phyloP scores from a whole-genome alignment of 2,329 filamentous ascomycete genomes.

The Pyrenophora teres region DNA sequence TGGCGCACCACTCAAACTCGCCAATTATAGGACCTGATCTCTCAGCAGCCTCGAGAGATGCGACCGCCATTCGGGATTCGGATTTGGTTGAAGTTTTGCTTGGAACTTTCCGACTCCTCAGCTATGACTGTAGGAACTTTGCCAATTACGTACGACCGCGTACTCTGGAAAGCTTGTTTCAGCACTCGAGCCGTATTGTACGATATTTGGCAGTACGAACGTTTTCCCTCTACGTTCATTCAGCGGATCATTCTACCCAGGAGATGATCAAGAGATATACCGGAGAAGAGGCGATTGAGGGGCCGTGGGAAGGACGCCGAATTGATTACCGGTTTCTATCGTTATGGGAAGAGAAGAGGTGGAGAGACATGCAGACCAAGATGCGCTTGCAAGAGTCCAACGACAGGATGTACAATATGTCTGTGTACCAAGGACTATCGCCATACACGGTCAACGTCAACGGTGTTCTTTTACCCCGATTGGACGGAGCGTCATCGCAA shows the following conservation, averaged over 20 bases:
- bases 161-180: constrained; percentile 71
- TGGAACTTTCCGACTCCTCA: constrained; percentile 77
- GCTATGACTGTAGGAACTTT: constrained; percentile 73
- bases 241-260: constrained; percentile 78
- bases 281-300: constrained; percentile 65
- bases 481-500: constrained; percentile 36
- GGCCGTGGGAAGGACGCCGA: constrained; percentile 72
- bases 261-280: constrained; percentile 70
- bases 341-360: constrained; percentile 66
- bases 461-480: constrained; percentile 47
- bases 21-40: constrained; percentile 25
- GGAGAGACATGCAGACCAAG: constrained; percentile 34
- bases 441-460: constrained; percentile 41
- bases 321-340: constrained; percentile 80
- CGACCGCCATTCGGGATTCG: constrained; percentile 2
- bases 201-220: constrained; percentile 82
- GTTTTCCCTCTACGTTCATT: constrained; percentile 77
- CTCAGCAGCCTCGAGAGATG: not conserved
- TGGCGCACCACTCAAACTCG: constrained; percentile 39
- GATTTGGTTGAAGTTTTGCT: constrained; percentile 59
- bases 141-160: constrained; percentile 66
- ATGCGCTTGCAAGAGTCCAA: constrained; percentile 10
- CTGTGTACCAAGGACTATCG: constrained; percentile 31
- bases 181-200: constrained; percentile 61
- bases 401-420: not conserved